Conservation (phyloP, 108 stramenopile species). For the Mediolabrus comicus region DNA sequence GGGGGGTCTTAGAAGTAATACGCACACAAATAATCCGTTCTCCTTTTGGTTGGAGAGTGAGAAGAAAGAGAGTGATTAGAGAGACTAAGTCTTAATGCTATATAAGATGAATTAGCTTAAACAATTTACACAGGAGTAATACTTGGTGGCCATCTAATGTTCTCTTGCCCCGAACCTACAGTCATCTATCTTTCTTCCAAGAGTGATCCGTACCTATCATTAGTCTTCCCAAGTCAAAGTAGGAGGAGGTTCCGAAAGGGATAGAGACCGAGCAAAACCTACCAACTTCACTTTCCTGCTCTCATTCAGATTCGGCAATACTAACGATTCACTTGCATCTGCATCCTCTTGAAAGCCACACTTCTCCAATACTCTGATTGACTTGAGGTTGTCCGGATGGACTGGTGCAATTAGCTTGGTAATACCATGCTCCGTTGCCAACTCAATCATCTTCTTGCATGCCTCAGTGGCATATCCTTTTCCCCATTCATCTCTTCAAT, state of each 20-base stretch:
- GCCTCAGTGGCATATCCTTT: conserved; percentile 15
- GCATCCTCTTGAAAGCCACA: conserved; percentile 16
- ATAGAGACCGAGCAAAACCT: background rate
- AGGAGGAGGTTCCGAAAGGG: conserved; percentile 4
- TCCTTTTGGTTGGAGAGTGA: too few relatives aligned
- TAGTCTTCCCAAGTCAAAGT: conserved; percentile 13
- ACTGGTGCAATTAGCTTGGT: conserved; percentile 7
- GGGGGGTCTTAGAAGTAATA: too few relatives aligned
- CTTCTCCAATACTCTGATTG: conserved; percentile 13
- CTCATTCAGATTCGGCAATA: background rate
- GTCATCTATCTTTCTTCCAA: too few relatives aligned
- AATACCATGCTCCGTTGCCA: conserved; percentile 5
- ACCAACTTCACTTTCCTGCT: background rate
- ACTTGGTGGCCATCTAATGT: too few relatives aligned
- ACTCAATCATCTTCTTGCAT: conserved; percentile 6
- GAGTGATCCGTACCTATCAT: too few relatives aligned
- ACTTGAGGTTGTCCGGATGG: background rate
- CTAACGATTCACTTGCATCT: background rate
- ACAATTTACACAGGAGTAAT: too few relatives aligned
- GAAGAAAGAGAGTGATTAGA: too few relatives aligned
- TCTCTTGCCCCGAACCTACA: too few relatives aligned
- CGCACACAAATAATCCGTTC: too few relatives aligned
- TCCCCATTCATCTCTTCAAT: background rate
- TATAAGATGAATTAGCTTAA: too few relatives aligned
- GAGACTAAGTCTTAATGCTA: too few relatives aligned